Evolutionary conservation across 2,329 filamentous ascomycete genomes (phyloP).

Genomic region (Drechslerella stenobrocha): DNA sequence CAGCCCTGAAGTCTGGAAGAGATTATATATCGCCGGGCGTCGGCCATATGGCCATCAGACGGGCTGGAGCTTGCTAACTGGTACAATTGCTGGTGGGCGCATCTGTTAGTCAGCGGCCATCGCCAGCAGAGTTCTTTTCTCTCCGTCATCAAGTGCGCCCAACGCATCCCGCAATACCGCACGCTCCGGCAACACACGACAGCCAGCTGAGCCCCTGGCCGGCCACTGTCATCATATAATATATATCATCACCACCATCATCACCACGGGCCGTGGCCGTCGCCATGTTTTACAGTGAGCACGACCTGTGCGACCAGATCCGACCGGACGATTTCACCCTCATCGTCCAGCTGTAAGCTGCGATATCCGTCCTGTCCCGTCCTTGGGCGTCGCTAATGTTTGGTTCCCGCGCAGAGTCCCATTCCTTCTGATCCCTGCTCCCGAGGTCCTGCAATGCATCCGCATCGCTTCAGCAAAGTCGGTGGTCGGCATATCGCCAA

Average conservation of each 20-base stretch:
- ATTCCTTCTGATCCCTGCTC: constrained; percentile 32
- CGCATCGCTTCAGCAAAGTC: constrained; percentile 26
- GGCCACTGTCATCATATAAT: too few species aligned
- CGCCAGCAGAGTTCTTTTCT: too few species aligned
- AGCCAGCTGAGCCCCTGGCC: neutral
- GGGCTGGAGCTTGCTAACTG: too few species aligned
- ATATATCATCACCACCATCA: neutral
- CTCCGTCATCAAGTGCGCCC: neutral
- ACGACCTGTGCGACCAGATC: constrained; percentile 41
- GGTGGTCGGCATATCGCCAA: constrained; percentile 32
- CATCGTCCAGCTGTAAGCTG: constrained; percentile 29
- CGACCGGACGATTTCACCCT: constrained; percentile 18
- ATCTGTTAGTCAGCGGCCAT: too few species aligned
- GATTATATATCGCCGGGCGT: too few species aligned
- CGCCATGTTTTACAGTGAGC: constrained; percentile 41
- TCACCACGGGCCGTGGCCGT: neutral
- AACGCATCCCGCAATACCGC: neutral
- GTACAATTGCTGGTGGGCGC: too few species aligned
- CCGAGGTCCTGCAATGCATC: constrained; percentile 35
- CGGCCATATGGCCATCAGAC: too few species aligned
- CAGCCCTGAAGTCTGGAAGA: too few species aligned
- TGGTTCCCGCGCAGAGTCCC: constrained; percentile 10
- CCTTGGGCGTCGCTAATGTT: constrained; percentile 6
- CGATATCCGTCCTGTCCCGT: neutral
- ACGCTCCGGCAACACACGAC: neutral